Evolutionary conservation across 2,329 filamentous ascomycete species (phyloP).

Genomic region (Cyphellophora europaea): DNA sequence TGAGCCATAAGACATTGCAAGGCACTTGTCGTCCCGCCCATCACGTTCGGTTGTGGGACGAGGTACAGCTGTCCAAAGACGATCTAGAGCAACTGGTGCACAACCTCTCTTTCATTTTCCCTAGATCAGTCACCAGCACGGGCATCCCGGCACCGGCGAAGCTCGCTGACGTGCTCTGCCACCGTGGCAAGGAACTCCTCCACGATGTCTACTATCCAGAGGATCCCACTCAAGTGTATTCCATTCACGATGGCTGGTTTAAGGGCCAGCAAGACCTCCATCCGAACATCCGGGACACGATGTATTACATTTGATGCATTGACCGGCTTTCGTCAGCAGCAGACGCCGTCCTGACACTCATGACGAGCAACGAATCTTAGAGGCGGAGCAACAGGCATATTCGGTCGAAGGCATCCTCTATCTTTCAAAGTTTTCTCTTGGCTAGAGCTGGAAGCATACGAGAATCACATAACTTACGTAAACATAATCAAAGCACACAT

Average conservation of each 20-base stretch:
- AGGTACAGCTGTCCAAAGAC: background rate
- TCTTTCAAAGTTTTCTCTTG: no score
- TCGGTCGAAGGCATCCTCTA: no score
- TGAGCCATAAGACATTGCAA: slow-evolving; percentile 70
- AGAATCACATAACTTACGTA: no score
- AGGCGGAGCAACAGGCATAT: no score
- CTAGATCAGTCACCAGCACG: slow-evolving; percentile 58
- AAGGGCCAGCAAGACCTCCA: background rate
- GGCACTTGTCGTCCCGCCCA: slow-evolving; percentile 78
- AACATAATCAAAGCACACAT: no score
- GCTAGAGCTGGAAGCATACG: no score
- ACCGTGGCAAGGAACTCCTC: background rate
- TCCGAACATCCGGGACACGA: background rate
- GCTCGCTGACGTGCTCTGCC: background rate
- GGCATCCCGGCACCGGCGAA: background rate
- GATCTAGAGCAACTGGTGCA: slow-evolving; percentile 26
- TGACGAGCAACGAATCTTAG: no score
- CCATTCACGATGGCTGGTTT: background rate
- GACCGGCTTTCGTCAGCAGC: no score
- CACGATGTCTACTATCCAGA: slow-evolving; percentile 1
- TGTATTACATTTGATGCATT: slow-evolving; percentile 2
- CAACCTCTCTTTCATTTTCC: slow-evolving; percentile 47
- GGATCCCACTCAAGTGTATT: background rate
- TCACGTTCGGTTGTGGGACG: slow-evolving; percentile 48
- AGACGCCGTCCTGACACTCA: no score